phyloP scores from a whole-genome alignment of 305 asterid species.

The Fraxinus ornus region DNA sequence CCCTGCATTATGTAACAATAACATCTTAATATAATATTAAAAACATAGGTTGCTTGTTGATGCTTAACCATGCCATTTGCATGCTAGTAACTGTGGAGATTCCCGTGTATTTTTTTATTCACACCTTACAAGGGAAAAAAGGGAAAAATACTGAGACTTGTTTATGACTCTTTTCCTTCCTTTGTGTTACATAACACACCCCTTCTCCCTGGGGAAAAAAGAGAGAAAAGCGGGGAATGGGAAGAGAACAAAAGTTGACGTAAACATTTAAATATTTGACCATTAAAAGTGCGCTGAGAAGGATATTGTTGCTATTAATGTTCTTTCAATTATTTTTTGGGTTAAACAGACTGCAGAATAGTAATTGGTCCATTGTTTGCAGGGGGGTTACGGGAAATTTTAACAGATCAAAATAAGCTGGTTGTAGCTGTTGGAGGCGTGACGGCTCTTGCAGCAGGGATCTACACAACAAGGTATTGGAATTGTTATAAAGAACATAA shows the following conservation, averaged over 20 bases:
- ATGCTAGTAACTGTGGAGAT: neutral
- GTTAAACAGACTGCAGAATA: neutral
- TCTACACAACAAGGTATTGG: slow-evolving; percentile 89
- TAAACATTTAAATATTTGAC: neutral
- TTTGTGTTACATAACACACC: neutral
- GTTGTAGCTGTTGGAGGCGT: slow-evolving; percentile 92
- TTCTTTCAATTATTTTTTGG: neutral
- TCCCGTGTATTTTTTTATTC: neutral
- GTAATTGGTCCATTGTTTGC: slow-evolving; percentile 28
- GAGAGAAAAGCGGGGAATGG: neutral
- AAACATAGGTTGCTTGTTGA: neutral
- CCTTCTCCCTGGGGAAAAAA: neutral
- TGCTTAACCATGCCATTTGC: neutral
- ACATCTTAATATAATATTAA: neutral
- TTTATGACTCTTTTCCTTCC: neutral
- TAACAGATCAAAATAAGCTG: slow-evolving; percentile 87
- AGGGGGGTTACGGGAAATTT: slow-evolving; percentile 87
- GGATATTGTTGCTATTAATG: neutral
- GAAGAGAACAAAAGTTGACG: neutral
- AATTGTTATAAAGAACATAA: slow-evolving; percentile 9
- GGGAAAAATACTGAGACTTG: neutral
- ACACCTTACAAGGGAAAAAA: neutral
- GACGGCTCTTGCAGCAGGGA: slow-evolving; percentile 96
- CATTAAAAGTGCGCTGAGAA: neutral
- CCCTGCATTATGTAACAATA: neutral